These are phyloP conservation scores for Carex myosuroides DNA, from an alignment of 176 grass and related monocot genomes.

Conservation along the genomic window DNA sequence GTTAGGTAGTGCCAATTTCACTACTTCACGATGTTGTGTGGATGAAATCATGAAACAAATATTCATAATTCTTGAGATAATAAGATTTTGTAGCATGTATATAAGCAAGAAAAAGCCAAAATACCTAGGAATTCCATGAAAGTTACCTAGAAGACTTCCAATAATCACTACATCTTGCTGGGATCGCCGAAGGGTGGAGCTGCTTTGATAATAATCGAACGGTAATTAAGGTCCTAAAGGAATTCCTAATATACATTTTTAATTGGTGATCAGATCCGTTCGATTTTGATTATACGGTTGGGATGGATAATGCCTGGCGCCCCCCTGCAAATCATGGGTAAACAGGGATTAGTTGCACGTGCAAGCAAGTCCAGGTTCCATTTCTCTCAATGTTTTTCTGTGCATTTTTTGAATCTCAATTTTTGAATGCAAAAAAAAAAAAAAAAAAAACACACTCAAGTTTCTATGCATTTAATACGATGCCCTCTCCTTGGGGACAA, in stretches of 20 bases:
- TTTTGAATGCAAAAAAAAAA: background rate
- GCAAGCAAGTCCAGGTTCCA: background rate
- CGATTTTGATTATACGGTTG: background rate
- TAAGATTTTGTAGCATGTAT: no score
- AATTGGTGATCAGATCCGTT: background rate
- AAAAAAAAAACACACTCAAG: background rate
- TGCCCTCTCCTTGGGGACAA: constrained; percentile 6
- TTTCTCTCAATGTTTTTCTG: constrained; percentile 16
- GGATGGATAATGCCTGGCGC: background rate
- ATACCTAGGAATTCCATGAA: background rate
- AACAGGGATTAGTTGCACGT: constrained; percentile 1
- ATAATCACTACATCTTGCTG: background rate
- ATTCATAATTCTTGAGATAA: no score
- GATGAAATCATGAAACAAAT: no score
- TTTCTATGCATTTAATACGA: constrained; percentile 16
- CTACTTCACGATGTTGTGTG: no score
- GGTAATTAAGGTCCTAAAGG: background rate
- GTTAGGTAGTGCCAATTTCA: background rate
- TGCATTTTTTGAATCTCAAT: constrained; percentile 9
- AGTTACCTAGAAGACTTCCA: background rate
- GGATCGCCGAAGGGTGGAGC: background rate
- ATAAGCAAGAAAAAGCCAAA: no score
- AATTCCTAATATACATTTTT: no score
- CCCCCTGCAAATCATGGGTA: background rate
- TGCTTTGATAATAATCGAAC: background rate